These are phyloP conservation scores for Leccinum aurantiacum DNA, from an alignment of 768 basidiomycete species.

Conservation along the genomic window DNA sequence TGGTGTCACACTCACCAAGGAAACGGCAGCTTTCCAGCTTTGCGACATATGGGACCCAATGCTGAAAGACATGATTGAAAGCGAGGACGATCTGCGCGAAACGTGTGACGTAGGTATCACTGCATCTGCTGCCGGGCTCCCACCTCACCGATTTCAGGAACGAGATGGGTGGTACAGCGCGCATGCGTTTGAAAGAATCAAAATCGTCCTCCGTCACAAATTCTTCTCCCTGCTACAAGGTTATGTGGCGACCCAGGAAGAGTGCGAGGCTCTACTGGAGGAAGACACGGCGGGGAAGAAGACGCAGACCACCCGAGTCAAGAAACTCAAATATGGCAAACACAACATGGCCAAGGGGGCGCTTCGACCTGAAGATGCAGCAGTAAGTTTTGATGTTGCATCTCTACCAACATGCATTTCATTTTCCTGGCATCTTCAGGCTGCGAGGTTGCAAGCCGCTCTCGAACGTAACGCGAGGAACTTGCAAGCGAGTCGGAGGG, in stretches of 20 bases:
- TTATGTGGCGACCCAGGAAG: constrained; percentile 67
- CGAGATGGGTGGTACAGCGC: constrained; percentile 88
- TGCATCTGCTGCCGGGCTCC: neutral
- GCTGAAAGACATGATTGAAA: constrained; percentile 77
- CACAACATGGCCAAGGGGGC: constrained; percentile 92
- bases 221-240: constrained; percentile 78
- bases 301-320: constrained; percentile 41
- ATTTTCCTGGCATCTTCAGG: constrained; percentile 40
- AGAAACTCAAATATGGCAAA: constrained; percentile 64
- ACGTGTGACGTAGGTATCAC: constrained; percentile 64
- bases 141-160: constrained; percentile 45
- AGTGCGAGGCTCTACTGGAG: constrained; percentile 64
- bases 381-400: constrained; percentile 45
- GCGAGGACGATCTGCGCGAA: constrained; percentile 65
- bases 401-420: neutral
- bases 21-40: constrained; percentile 92
- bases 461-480: constrained; percentile 47
- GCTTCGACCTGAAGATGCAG: constrained; percentile 77
- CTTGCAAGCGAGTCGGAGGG: constrained; percentile 29
- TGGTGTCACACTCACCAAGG: constrained; percentile 72
- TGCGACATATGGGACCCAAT: constrained; percentile 90
- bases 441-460: constrained; percentile 64
- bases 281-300: constrained; percentile 30
- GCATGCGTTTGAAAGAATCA: constrained; percentile 78
- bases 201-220: constrained; percentile 80